phyloP scores from a whole-genome alignment of 2,329 filamentous ascomycete species.

The Cladophialophora immunda region DNA sequence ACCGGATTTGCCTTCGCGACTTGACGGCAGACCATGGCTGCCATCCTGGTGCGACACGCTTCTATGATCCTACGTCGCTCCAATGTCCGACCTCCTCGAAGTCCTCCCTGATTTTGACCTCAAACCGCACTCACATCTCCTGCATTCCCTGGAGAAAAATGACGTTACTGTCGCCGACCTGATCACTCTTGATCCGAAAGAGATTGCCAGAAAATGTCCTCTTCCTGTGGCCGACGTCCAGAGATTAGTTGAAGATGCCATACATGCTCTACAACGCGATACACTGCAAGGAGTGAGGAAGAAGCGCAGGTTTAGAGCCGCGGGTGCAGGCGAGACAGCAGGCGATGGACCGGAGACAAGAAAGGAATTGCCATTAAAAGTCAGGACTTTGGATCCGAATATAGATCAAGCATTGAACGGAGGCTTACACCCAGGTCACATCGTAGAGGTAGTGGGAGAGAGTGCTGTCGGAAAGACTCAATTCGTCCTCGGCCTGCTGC shows the following conservation, averaged over 20 bases:
- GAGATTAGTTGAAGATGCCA: slow-evolving; percentile 73
- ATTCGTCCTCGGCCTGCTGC: slow-evolving; percentile 82
- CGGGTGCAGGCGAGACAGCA: slow-evolving; percentile 44
- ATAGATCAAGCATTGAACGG: slow-evolving; percentile 78
- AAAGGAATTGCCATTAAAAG: slow-evolving; percentile 54
- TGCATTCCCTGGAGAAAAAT: slow-evolving; percentile 81
- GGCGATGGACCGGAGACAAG: slow-evolving; percentile 42
- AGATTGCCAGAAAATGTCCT: slow-evolving; percentile 85
- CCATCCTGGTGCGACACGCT: slow-evolving; percentile 7
- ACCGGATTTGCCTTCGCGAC: neutral
- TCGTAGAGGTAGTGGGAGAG: slow-evolving; percentile 92
- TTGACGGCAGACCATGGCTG: slow-evolving; percentile 22
- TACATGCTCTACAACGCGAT: slow-evolving; percentile 69
- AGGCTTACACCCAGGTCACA: slow-evolving; percentile 79
- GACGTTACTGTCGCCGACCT: slow-evolving; percentile 82
- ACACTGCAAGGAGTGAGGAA: slow-evolving; percentile 22
- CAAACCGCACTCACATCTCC: slow-evolving; percentile 74
- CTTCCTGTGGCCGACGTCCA: slow-evolving; percentile 83
- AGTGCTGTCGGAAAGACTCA: slow-evolving; percentile 95
- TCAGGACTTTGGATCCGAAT: slow-evolving; percentile 80
- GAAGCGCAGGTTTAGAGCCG: slow-evolving; percentile 14
- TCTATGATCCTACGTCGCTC: slow-evolving; percentile 6
- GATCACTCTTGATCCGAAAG: slow-evolving; percentile 79
- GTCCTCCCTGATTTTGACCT: slow-evolving; percentile 82
- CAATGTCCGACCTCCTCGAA: slow-evolving; percentile 84